phyloP scores from a whole-genome alignment of 139 green algal genomes.

The Cymbomonas tetramitiformis region DNA sequence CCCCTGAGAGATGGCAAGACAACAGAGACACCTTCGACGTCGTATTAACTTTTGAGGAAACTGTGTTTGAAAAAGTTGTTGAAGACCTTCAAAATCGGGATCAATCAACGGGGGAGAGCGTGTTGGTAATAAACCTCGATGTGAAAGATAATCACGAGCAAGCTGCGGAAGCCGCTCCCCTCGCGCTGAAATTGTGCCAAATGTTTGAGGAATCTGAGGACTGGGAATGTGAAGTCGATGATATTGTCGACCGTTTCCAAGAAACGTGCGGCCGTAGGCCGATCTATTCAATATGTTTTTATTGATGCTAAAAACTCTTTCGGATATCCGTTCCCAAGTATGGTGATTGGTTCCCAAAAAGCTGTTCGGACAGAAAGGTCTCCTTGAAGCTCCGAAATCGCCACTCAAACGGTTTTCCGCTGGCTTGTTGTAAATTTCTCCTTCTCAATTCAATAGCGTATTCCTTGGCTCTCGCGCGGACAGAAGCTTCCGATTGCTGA shows the following conservation, averaged over 20 bases:
- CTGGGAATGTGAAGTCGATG: conserved; percentile 55
- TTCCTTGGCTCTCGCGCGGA: too few species aligned
- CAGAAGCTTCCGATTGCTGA: too few species aligned
- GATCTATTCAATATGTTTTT: conserved; percentile 48
- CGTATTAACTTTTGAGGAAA: conserved; percentile 33
- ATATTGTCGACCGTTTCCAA: conserved; percentile 43
- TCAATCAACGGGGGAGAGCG: conserved; percentile 27
- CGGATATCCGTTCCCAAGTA: too few species aligned
- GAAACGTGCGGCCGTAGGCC: conserved; percentile 32
- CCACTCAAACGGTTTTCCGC: too few species aligned
- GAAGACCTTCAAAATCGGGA: conserved; percentile 21
- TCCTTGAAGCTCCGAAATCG: too few species aligned
- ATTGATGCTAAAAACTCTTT: too few species aligned
- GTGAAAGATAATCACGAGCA: conserved; percentile 71
- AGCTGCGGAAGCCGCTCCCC: conserved; percentile 50
- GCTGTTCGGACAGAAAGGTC: too few species aligned
- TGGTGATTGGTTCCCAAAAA: too few species aligned
- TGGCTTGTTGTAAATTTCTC: too few species aligned
- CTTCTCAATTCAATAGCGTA: too few species aligned
- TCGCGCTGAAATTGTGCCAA: conserved; percentile 51
- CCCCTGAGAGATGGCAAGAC: conserved; percentile 69
- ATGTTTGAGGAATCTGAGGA: conserved; percentile 40
- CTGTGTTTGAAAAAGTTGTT: conserved; percentile 40
- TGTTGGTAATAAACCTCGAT: conserved; percentile 75
- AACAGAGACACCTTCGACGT: conserved; percentile 28